A percentile compares a stretch with the other conserved stretches of the same genome.
phyloP scores from a whole-genome alignment of 2,329 filamentous ascomycete species.

The Cladosporium sp. region DNA sequence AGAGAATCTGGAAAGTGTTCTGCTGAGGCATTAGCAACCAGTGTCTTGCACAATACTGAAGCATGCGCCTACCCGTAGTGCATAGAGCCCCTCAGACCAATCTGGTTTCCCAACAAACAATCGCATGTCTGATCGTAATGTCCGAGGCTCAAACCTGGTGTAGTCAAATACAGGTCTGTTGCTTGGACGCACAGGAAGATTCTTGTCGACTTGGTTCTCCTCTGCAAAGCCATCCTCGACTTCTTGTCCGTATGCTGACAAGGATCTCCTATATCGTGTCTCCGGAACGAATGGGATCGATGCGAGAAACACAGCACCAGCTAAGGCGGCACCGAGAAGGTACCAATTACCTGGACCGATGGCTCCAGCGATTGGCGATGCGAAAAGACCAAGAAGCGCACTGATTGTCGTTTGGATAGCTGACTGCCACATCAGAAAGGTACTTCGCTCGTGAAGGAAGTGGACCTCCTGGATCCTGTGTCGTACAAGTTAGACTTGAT shows the following conservation, averaged over 20 bases:
- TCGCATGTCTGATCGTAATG: constrained; percentile 36
- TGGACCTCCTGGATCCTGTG: constrained; percentile 35
- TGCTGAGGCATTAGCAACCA: neutral
- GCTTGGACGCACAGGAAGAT: constrained; percentile 18
- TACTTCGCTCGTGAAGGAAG: constrained; percentile 44
- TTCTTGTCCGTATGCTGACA: constrained; percentile 36
- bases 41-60: too few relatives aligned
- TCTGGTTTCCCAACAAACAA: constrained; percentile 39
- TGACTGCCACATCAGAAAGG: constrained; percentile 39
- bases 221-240: neutral
- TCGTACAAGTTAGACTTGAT: neutral
- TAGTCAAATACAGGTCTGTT: constrained; percentile 33
- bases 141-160: constrained; percentile 35
- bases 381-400: constrained; percentile 37
- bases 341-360: constrained; percentile 44
- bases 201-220: constrained; percentile 14
- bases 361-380: constrained; percentile 39
- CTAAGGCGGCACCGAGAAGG: constrained; percentile 36
- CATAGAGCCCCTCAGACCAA: constrained; percentile 32
- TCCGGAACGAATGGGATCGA: constrained; percentile 41
- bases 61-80: constrained; percentile 19
- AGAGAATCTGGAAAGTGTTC: constrained; percentile 22
- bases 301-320: constrained; percentile 32
- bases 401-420: constrained; percentile 39
- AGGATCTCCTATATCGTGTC: constrained; percentile 39